A percentile compares a stretch with the other conserved stretches of the same genome.
Evolutionary conservation across 1,139 yeast genomes (phyloP).

Genomic region (Kodamaea alishanica): DNA sequence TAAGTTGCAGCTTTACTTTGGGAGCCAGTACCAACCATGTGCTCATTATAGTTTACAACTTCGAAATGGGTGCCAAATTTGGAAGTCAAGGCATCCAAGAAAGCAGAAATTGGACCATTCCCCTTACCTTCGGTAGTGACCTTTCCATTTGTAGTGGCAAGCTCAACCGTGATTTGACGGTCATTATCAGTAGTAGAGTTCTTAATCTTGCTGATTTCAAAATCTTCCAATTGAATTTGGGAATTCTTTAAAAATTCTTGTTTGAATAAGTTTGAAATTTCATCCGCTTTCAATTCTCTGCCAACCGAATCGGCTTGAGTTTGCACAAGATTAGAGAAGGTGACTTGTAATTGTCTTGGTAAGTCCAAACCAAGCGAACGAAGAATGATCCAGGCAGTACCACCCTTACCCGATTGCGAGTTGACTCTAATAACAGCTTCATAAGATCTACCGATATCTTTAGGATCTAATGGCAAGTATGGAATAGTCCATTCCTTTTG

Average conservation of each 20-base stretch:
- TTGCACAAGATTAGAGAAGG: slow-evolving; percentile 41
- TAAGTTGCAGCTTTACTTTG: slow-evolving; percentile 47
- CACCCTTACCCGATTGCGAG: slow-evolving; percentile 51
- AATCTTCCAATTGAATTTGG: slow-evolving; percentile 31
- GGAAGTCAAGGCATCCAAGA: slow-evolving; percentile 38
- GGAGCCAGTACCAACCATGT: slow-evolving; percentile 42
- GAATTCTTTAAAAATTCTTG: slow-evolving; percentile 28
- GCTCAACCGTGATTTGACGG: slow-evolving; percentile 25
- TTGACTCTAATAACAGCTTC: slow-evolving; percentile 52
- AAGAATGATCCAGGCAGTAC: slow-evolving; percentile 50
- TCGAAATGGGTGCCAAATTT: slow-evolving; percentile 34
- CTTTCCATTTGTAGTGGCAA: slow-evolving; percentile 16
- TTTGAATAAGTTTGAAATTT: slow-evolving; percentile 38
- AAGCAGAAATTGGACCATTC: slow-evolving; percentile 49
- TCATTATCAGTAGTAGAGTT: slow-evolving; percentile 16
- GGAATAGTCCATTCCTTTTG: slow-evolving; percentile 37
- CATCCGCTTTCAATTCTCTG: slow-evolving; percentile 43
- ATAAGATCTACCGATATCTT: slow-evolving; percentile 47
- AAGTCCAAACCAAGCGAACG: slow-evolving; percentile 46
- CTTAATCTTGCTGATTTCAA: slow-evolving; percentile 28
- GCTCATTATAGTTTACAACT: slow-evolving; percentile 44
- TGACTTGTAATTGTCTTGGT: slow-evolving; percentile 45
- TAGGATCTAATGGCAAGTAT: slow-evolving; percentile 48
- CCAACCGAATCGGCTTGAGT: slow-evolving; percentile 39
- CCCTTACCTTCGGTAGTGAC: slow-evolving; percentile 35